phyloP scores from a whole-genome alignment of 225 moss, liverwort and hornwort genomes.

The Pseudisothecium myosuroides region DNA sequence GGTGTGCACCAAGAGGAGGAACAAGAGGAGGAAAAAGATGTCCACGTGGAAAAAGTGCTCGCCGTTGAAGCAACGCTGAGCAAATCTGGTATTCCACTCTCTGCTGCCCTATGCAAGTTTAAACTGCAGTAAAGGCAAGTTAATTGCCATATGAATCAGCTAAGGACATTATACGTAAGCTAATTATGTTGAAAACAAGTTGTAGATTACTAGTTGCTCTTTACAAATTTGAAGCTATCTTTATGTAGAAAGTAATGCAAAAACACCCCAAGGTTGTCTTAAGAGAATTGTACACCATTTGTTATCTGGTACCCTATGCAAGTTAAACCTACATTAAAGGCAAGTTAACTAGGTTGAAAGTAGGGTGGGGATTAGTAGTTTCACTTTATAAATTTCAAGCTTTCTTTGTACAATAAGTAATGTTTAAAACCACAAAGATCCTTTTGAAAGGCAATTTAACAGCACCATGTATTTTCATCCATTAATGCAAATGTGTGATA shows the following conservation, averaged over 20 bases:
- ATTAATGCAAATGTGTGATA: neutral
- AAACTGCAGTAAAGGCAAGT: neutral
- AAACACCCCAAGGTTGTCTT: neutral
- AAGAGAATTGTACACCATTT: neutral
- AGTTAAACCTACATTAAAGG: neutral
- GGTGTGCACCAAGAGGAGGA: constrained; percentile 1
- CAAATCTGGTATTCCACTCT: neutral
- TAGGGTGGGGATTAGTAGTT: neutral
- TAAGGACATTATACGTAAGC: neutral
- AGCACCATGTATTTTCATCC: neutral
- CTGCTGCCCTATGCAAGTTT: neutral
- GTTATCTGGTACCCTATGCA: neutral
- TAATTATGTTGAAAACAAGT: neutral
- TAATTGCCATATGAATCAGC: neutral
- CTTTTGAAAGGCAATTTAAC: neutral
- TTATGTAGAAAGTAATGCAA: neutral
- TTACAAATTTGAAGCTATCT: neutral
- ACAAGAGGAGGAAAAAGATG: neutral
- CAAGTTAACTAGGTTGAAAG: neutral
- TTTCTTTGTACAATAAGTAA: neutral
- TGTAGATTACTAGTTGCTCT: neutral
- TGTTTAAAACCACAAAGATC: neutral
- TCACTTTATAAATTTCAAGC: neutral
- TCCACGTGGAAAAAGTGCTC: neutral
- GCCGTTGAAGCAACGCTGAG: neutral